phyloP scores from a whole-genome alignment of 345 rosid genomes.

The Iberis pinnata region DNA sequence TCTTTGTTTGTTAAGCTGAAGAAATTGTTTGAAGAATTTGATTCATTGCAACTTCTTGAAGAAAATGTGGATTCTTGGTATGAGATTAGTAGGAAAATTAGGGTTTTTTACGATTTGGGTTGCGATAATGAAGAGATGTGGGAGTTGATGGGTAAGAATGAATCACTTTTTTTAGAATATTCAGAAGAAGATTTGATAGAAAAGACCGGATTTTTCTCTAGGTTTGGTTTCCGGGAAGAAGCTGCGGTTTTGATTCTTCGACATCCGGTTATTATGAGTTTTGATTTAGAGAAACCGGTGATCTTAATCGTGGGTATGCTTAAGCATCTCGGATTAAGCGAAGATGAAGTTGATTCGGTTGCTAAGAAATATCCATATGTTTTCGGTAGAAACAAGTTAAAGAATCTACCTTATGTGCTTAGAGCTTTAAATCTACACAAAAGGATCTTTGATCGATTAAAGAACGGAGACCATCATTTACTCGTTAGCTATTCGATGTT shows the following conservation, averaged over 20 bases:
- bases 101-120: conserved; percentile 45
- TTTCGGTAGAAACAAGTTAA: conserved; percentile 49
- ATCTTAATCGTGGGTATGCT: conserved; percentile 45
- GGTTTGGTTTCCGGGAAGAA: conserved; percentile 40
- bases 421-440: conserved; percentile 35
- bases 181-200: conserved; percentile 35
- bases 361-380: conserved; percentile 33
- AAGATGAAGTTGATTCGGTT: conserved; percentile 32
- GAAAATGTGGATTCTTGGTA: conserved; percentile 49
- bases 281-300: conserved; percentile 37
- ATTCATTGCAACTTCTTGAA: conserved; percentile 31
- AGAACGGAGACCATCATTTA: conserved; percentile 36
- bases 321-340: conserved; percentile 44
- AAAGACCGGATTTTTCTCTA: conserved; percentile 41
- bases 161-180: conserved; percentile 35
- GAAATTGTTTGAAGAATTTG: conserved; percentile 37
- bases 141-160: conserved; percentile 40
- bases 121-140: conserved; percentile 41
- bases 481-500: conserved; percentile 38
- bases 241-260: conserved; percentile 46
- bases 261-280: conserved; percentile 36
- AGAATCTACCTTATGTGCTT: conserved; percentile 52
- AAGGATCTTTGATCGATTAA: conserved; percentile 44
- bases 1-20: conserved; percentile 44
- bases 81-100: conserved; percentile 37